These are phyloP conservation scores for Penicillium sp. DNA, from an alignment of 2,329 filamentous ascomycete genomes.

Conservation along the genomic window DNA sequence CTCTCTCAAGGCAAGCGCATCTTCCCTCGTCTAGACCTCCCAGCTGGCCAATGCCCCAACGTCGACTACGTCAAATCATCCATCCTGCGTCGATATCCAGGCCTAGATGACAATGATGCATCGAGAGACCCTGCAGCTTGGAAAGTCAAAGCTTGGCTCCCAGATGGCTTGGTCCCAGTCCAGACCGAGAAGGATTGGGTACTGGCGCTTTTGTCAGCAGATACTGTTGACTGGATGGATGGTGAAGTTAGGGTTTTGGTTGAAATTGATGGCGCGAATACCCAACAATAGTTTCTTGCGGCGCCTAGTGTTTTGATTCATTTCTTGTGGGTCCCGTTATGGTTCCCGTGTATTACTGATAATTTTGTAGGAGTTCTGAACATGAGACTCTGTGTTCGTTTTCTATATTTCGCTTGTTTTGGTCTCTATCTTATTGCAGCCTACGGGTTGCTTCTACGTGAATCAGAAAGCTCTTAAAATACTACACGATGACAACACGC, in stretches of 20 bases:
- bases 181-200: slow-evolving; percentile 46
- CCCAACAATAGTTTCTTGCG: slow-evolving; percentile 7
- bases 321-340: background rate
- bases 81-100: slow-evolving; percentile 32
- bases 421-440: too few relatives aligned
- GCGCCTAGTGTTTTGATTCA: background rate
- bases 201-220: slow-evolving; percentile 43
- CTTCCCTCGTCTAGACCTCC: slow-evolving; percentile 38
- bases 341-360: slow-evolving; percentile 2
- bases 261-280: slow-evolving; percentile 28
- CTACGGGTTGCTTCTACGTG: background rate
- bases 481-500: too few relatives aligned
- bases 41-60: slow-evolving; percentile 36
- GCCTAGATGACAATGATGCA: slow-evolving; percentile 4
- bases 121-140: slow-evolving; percentile 22
- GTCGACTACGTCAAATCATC: slow-evolving; percentile 32
- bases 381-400: background rate
- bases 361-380: background rate
- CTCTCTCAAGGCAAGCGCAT: slow-evolving; percentile 40
- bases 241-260: slow-evolving; percentile 44
- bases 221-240: slow-evolving; percentile 50
- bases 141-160: slow-evolving; percentile 43
- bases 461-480: background rate
- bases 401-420: too few relatives aligned
- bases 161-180: slow-evolving; percentile 41